phyloP scores from a whole-genome alignment of 495 filamentous ascomycete genomes.

The Lophiotrema nucula region DNA sequence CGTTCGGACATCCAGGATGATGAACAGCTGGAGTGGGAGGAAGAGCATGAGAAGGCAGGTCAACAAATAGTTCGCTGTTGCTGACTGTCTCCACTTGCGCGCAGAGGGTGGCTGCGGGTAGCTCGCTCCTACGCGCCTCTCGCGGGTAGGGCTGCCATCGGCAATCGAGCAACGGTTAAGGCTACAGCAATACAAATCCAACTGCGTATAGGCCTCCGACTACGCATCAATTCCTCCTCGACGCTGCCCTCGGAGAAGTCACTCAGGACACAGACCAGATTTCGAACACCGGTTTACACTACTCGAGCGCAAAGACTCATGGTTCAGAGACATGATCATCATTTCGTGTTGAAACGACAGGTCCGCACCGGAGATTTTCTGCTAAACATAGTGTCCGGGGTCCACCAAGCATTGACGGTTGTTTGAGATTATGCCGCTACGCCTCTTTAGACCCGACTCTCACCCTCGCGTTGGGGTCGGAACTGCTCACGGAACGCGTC shows the following conservation, averaged over 20 bases:
- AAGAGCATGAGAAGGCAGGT: not conserved
- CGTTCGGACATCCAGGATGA: no score
- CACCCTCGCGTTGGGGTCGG: no score
- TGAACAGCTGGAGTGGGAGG: no score
- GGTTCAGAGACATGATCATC: not conserved
- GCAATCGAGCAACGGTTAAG: not conserved
- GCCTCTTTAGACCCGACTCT: not conserved
- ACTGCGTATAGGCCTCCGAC: not conserved
- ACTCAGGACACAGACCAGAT: not conserved
- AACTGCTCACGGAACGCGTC: constrained; percentile 4
- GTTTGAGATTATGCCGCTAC: not conserved
- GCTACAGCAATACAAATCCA: not conserved
- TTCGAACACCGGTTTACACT: not conserved
- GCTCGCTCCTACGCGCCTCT: not conserved
- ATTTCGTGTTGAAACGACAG: not conserved
- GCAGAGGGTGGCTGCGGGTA: not conserved
- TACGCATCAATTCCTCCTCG: not conserved
- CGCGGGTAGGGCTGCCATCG: not conserved
- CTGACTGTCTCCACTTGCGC: not conserved
- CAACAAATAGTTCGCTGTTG: not conserved
- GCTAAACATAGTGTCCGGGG: constrained; percentile 3
- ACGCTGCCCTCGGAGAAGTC: no score
- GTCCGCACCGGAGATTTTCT: constrained; percentile 5
- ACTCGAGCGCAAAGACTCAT: not conserved
- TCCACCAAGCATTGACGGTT: not conserved